Conservation (phyloP, 192 early-diverging fungal genomes). For the Irineochytrium annulatum region DNA sequence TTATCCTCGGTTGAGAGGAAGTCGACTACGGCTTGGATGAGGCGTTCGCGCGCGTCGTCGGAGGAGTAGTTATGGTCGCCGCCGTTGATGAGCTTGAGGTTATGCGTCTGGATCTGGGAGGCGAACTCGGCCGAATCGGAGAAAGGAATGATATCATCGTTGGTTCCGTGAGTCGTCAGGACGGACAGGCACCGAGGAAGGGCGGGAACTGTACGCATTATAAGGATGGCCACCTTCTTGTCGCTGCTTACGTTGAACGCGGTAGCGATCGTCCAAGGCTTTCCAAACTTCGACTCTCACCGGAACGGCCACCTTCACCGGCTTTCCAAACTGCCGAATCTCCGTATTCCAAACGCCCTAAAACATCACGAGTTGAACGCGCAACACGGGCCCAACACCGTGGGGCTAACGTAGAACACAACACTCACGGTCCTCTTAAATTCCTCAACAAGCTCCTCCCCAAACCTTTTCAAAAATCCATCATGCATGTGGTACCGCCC, state of each 20-base stretch:
- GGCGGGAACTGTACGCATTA: not conserved
- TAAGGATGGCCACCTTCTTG: no score
- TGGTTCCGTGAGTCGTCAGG: not conserved
- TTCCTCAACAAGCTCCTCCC: not conserved
- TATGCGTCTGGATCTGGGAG: conserved; percentile 10
- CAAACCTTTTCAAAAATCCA: not conserved
- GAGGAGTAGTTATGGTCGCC: conserved; percentile 29
- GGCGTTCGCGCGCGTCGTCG: conserved; percentile 34
- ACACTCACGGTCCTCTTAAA: not conserved
- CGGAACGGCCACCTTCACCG: no score
- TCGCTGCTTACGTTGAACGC: no score
- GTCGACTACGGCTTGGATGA: conserved; percentile 32
- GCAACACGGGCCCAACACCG: no score
- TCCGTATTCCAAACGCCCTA: no score
- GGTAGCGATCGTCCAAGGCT: no score
- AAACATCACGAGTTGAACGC: no score
- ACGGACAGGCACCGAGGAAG: not conserved
- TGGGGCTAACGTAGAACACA: no score
- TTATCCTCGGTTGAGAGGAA: conserved; percentile 6
- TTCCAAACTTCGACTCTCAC: no score
- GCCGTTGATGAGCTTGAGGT: conserved; percentile 6
- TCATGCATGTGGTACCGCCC: not conserved
- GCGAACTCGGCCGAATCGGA: conserved; percentile 15
- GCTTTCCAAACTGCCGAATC: no score
- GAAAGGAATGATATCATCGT: not conserved